These are phyloP conservation scores for Astragalus glycyphyllos DNA, from an alignment of 306 rosid species.

Conservation along the genomic window DNA sequence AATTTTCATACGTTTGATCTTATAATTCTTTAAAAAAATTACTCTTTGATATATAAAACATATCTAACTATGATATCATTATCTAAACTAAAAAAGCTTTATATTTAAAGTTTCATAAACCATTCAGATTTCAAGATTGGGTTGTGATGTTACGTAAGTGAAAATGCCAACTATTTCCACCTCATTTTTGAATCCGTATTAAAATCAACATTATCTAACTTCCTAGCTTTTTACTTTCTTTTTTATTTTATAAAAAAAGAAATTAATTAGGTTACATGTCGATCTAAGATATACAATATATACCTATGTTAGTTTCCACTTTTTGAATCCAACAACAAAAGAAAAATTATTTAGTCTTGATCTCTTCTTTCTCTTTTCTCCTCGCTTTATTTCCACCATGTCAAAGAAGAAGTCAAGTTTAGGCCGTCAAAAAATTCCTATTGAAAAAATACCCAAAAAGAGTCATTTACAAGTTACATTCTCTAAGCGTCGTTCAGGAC, in stretches of 20 bases:
- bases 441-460: slow-evolving; percentile 62
- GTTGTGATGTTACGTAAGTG: slow-evolving; percentile 14
- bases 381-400: slow-evolving; percentile 31
- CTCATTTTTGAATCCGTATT: slow-evolving; percentile 33
- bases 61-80: too few species aligned
- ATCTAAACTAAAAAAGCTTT: background rate
- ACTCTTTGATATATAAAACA: too few species aligned
- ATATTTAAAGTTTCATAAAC: background rate
- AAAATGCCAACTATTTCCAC: slow-evolving; percentile 32
- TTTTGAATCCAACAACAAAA: slow-evolving; percentile 25
- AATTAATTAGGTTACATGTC: slow-evolving; percentile 14
- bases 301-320: slow-evolving; percentile 36
- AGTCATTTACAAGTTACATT: slow-evolving; percentile 72
- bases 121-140: slow-evolving; percentile 9
- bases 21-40: too few species aligned
- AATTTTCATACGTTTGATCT: too few species aligned
- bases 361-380: background rate
- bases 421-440: slow-evolving; percentile 67
- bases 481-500: slow-evolving; percentile 69
- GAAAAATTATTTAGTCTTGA: slow-evolving; percentile 12
- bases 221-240: slow-evolving; percentile 41
- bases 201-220: slow-evolving; percentile 48
- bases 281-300: slow-evolving; percentile 49
- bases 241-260: too few species aligned
- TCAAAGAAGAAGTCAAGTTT: slow-evolving; percentile 51